Evolutionary conservation across 257 asterid genomes (phyloP).

Genomic region (Pogostemon cablin): DNA sequence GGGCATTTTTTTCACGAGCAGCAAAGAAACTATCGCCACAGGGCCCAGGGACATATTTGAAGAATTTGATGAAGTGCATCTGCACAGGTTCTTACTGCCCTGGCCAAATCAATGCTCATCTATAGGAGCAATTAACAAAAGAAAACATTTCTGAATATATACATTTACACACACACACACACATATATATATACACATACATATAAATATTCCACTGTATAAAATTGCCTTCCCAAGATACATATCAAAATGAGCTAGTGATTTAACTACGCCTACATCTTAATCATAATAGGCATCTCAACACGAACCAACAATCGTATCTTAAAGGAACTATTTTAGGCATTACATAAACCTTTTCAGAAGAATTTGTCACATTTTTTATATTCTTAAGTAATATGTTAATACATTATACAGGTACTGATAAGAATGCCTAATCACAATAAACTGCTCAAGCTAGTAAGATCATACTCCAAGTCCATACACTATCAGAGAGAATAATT

Average conservation of each 20-base stretch:
- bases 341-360: neutral
- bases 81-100: neutral
- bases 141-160: neutral
- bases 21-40: neutral
- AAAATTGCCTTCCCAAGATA: neutral
- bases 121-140: neutral
- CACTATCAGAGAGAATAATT: neutral
- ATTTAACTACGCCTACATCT: neutral
- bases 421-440: neutral
- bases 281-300: neutral
- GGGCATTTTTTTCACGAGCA: conserved; percentile 15
- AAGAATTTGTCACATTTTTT: neutral
- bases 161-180: neutral
- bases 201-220: neutral
- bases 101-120: neutral
- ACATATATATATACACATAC: no score
- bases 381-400: neutral
- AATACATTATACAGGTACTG: no score
- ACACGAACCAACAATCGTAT: neutral
- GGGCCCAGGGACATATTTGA: neutral
- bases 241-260: neutral
- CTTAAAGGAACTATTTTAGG: neutral
- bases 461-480: neutral
- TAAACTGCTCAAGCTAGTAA: neutral
- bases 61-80: neutral